Conservation (phyloP, 1,139 yeast genomes). For the Hyphopichia burtonii region DNA sequence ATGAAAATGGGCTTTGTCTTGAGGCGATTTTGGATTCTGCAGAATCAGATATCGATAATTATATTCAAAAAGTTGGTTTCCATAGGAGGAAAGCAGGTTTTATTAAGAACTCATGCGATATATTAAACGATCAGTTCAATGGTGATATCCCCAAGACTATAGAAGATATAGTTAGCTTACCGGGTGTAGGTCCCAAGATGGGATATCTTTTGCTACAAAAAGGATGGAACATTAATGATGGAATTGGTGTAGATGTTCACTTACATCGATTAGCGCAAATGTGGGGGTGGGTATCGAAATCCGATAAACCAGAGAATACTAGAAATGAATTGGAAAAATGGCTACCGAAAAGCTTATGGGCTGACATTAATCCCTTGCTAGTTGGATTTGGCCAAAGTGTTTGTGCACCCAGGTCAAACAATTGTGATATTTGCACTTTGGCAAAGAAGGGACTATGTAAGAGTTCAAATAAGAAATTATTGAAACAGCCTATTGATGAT, state of each 20-base stretch:
- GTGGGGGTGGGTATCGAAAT: conserved; percentile 74
- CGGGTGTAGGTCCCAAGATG: conserved; percentile 98
- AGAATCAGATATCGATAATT: conserved; percentile 57
- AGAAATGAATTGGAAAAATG: conserved; percentile 67
- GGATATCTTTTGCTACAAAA: conserved; percentile 76
- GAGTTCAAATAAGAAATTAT: conserved; percentile 45
- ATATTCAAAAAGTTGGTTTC: conserved; percentile 84
- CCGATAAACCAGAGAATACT: conserved; percentile 72
- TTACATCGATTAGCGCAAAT: conserved; percentile 76
- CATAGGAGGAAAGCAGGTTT: conserved; percentile 76
- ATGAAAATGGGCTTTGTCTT: conserved; percentile 29
- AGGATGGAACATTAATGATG: conserved; percentile 75
- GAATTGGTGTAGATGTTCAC: conserved; percentile 95
- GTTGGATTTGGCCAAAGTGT: conserved; percentile 94
- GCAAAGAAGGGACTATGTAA: conserved; percentile 53
- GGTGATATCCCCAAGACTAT: conserved; percentile 74
- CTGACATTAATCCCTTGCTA: conserved; percentile 76
- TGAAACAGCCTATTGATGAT: conserved; percentile 31
- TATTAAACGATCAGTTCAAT: conserved; percentile 48
- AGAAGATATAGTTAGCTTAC: conserved; percentile 63
- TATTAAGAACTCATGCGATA: conserved; percentile 59
- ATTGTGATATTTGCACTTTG: conserved; percentile 74
- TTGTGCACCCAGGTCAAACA: conserved; percentile 69
- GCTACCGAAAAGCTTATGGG: conserved; percentile 77
- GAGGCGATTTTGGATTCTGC: conserved; percentile 41